Evolutionary conservation across 2,329 filamentous ascomycete genomes (phyloP).

Genomic region (Macrophomina phaseolina): DNA sequence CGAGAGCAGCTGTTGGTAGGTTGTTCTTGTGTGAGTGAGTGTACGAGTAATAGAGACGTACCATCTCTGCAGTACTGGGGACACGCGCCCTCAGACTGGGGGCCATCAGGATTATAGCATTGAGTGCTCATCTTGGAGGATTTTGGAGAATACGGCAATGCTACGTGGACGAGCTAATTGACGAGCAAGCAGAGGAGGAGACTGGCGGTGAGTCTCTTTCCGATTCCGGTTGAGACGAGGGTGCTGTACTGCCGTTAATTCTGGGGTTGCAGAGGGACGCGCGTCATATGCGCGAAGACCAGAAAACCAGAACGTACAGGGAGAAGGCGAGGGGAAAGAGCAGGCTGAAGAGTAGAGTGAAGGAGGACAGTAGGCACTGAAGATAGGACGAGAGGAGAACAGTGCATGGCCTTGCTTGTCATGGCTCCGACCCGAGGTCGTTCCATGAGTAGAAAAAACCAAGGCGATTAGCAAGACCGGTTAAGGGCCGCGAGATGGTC

Average conservation of each 20-base stretch:
- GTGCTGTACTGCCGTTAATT: no score
- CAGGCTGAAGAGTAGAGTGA: neutral
- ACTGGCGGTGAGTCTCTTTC: no score
- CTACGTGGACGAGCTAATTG: neutral
- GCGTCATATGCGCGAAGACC: neutral
- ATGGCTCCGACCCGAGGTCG: no score
- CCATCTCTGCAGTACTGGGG: constrained; percentile 15
- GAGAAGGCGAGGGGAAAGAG: neutral
- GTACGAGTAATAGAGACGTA: neutral
- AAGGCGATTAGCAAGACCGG: neutral
- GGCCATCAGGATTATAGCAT: constrained; percentile 14
- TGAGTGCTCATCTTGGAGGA: neutral
- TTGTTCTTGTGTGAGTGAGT: no score
- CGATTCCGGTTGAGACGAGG: no score
- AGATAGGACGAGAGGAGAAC: neutral
- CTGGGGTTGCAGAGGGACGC: no score
- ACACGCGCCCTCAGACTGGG: neutral
- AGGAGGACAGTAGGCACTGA: neutral
- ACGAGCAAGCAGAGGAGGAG: neutral
- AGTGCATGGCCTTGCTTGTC: neutral
- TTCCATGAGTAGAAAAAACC: neutral
- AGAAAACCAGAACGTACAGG: neutral
- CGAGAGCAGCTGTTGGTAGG: neutral
- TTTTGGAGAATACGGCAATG: neutral
- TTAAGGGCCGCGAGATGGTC: constrained; percentile 4